Evolutionary conservation across 1,139 yeast genomes (phyloP), one percentile per base, ranked within the genome.

Genomic region (Geotrichum siamense): DNA sequence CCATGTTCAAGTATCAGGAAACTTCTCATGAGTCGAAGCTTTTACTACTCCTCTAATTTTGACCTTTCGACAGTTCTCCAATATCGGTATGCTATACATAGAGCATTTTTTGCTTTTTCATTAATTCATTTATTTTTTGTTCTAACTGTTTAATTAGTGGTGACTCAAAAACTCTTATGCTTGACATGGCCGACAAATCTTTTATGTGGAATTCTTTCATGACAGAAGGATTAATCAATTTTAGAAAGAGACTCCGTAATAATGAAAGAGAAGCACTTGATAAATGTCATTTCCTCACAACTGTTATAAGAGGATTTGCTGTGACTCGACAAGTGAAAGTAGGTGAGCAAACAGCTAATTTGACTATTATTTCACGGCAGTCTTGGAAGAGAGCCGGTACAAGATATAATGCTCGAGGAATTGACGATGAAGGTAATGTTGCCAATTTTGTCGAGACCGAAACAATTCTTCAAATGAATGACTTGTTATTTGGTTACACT

Each of bases 371-470:
- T 17, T 87, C 97, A 1, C 81, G 93, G 54, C 97, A 91, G 62
- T 83, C 94, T 12, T 91, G 97, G 85, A 79, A 81, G 62, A 70
- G 97, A 49, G 97, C 98, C 1, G 99, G 99, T 2, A 91, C 98
- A 0, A 71, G 98, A 51, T 91, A 78, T 63, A 85, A 85, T 59
- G 91, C 94, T 1, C 71, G 99, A 56, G 99, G 99, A 38, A 82
- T 89, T 31, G 97, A 91, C 62, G 98, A 91, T 60, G 87, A 84
- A 49, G 95, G 96, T 4, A 76, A 84, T 59, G 97, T 91, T 13
- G 96, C 98, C 26, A 93, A 91, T 63, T 91, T 85, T 62, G 97
- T 91, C 27, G 98, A 91, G 58, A 85, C 97, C 0, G 99, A 93
- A 61, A 74, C 86, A 38, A 80, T 91, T 28, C 62, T 79, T 54